A percentile compares a stretch with the other conserved stretches of the same genome.
Evolutionary conservation across 2,329 filamentous ascomycete genomes (phyloP).

Genomic region (Seiridium cupressi): DNA sequence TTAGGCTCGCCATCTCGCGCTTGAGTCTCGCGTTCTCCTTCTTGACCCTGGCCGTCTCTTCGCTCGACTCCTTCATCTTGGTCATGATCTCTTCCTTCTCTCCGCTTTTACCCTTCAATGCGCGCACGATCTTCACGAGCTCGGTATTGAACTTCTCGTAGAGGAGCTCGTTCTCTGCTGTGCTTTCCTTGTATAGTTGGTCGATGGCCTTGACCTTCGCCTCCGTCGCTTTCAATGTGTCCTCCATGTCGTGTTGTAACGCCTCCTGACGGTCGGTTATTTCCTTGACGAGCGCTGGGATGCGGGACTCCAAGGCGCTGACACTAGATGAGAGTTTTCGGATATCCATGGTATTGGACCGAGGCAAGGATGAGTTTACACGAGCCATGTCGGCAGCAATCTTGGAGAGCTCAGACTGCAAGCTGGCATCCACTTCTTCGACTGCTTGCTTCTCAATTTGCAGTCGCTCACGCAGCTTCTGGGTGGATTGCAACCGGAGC

Average conservation of each 20-base stretch:
- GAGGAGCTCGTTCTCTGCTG: conserved; percentile 87
- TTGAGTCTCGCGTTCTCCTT: conserved; percentile 84
- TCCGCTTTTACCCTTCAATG: conserved; percentile 68
- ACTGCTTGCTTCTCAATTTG: conserved; percentile 77
- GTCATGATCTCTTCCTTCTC: conserved; percentile 75
- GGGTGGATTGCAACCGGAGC: conserved; percentile 67
- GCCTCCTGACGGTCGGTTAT: conserved; percentile 59
- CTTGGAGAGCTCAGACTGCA: conserved; percentile 74
- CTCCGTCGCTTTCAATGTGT: conserved; percentile 70
- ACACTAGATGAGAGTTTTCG: conserved; percentile 56
- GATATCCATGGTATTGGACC: conserved; percentile 39
- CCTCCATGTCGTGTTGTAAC: conserved; percentile 70
- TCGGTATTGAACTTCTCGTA: conserved; percentile 94
- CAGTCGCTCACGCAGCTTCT: conserved; percentile 80
- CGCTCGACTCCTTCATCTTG: conserved; percentile 69
- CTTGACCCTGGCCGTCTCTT: conserved; percentile 74
- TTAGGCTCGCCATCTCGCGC: conserved; percentile 74
- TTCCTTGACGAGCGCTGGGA: conserved; percentile 59
- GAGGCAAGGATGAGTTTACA: conserved; percentile 41
- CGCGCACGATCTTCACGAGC: conserved; percentile 76
- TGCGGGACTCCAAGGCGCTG: conserved; percentile 62
- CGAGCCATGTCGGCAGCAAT: conserved; percentile 78
- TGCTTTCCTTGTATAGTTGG: conserved; percentile 79
- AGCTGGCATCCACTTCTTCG: conserved; percentile 63
- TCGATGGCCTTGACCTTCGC: conserved; percentile 79